Percentiles rank a stretch among this genome's conserved stretches.
Conservation (phyloP, 1,284 basidiomycete species). For the Fomitopsis betulina region DNA sequence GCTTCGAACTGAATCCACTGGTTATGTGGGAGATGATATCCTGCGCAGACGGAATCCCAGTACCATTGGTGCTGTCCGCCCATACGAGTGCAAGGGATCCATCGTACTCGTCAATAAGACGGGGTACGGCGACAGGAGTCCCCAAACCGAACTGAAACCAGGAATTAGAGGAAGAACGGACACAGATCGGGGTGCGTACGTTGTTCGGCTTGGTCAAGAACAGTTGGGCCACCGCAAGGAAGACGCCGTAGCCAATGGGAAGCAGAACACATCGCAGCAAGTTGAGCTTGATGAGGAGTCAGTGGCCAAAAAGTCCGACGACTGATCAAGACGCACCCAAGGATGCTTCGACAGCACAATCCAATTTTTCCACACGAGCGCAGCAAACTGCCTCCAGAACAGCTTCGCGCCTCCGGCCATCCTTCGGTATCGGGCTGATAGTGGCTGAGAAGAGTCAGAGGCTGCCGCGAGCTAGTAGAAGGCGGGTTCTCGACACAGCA, state of each 20-base stretch:
- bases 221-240: constrained; percentile 59
- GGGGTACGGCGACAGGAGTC: constrained; percentile 43
- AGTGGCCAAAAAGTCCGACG: not conserved
- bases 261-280: constrained; percentile 62
- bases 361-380: constrained; percentile 74
- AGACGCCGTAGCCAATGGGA: constrained; percentile 66
- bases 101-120: constrained; percentile 47
- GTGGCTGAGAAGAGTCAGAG: not conserved
- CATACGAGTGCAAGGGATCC: constrained; percentile 53
- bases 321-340: constrained; percentile 40
- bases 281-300: constrained; percentile 43
- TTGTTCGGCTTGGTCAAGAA: constrained; percentile 54
- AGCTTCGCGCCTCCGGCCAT: constrained; percentile 9
- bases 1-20: constrained; percentile 39
- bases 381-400: constrained; percentile 60
- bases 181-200: constrained; percentile 30
- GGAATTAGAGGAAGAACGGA: constrained; percentile 4
- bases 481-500: not conserved
- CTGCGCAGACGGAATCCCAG: constrained; percentile 42
- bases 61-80: constrained; percentile 56
- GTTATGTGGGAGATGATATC: constrained; percentile 58
- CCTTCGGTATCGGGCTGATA: not conserved
- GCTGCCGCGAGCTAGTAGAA: not conserved
- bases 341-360: constrained; percentile 62
- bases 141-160: constrained; percentile 61